A percentile compares a stretch with the other conserved stretches of the same genome.
phyloP scores from a whole-genome alignment of 169 alveolate species.

The Plasmodium fragile region DNA sequence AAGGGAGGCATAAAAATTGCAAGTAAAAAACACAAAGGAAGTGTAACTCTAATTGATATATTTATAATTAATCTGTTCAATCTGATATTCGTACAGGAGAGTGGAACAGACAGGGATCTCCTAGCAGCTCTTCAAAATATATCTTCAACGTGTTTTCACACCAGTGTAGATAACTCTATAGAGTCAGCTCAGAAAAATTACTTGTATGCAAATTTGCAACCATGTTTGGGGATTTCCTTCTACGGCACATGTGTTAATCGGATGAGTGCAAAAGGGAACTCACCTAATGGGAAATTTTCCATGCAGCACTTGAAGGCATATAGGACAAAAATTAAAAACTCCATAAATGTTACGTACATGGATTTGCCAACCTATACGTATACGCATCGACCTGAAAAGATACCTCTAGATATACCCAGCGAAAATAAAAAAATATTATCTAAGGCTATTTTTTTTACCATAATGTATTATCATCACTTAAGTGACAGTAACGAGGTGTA shows the following conservation, averaged over 20 bases:
- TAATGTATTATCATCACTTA: slow-evolving; percentile 21
- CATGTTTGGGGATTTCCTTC: slow-evolving; percentile 33
- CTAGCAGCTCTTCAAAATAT: neutral
- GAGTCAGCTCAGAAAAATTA: slow-evolving; percentile 17
- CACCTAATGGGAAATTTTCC: neutral
- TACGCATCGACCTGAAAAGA: neutral
- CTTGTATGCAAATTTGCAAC: slow-evolving; percentile 28
- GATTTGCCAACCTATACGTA: slow-evolving; percentile 19
- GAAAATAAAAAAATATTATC: slow-evolving; percentile 34
- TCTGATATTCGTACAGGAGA: slow-evolving; percentile 21
- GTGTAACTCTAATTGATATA: slow-evolving; percentile 40
- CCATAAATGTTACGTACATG: slow-evolving; percentile 22
- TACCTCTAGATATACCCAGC: slow-evolving; percentile 2
- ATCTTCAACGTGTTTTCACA: neutral
- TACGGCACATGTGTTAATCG: slow-evolving; percentile 8
- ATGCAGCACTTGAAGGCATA: slow-evolving; percentile 19
- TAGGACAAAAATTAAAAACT: slow-evolving; percentile 12
- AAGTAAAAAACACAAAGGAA: slow-evolving; percentile 36
- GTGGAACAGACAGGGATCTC: neutral
- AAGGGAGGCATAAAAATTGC: neutral
- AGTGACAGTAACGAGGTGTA: neutral
- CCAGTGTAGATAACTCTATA: too few relatives aligned
- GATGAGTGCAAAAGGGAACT: slow-evolving; percentile 2
- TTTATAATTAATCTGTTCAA: slow-evolving; percentile 46
- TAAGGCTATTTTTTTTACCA: slow-evolving; percentile 18